phyloP scores from a whole-genome alignment of 2,329 filamentous ascomycete species.

The Xylaria multiplex region DNA sequence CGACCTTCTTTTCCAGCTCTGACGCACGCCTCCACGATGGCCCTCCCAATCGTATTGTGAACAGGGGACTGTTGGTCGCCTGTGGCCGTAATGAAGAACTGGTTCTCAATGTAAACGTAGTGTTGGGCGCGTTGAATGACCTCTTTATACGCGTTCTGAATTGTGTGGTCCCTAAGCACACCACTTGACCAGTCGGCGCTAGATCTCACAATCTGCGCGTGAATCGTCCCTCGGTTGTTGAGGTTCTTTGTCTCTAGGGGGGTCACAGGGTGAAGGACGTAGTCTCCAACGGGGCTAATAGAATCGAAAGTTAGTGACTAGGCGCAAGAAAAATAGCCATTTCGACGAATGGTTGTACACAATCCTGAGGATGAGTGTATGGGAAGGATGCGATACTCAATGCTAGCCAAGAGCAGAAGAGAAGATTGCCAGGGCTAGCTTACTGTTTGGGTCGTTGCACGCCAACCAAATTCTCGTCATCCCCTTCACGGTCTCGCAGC shows the following conservation, averaged over 20 bases:
- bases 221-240: slow-evolving; percentile 75
- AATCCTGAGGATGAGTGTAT: not conserved
- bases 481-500: slow-evolving; percentile 77
- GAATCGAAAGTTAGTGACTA: slow-evolving; percentile 13
- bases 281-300: slow-evolving; percentile 80
- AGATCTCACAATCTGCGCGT: slow-evolving; percentile 87
- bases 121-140: slow-evolving; percentile 89
- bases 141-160: slow-evolving; percentile 87
- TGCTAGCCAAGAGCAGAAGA: not conserved
- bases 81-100: slow-evolving; percentile 97
- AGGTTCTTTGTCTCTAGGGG: slow-evolving; percentile 73
- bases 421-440: not conserved
- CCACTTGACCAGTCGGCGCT: slow-evolving; percentile 95
- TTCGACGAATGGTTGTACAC: not conserved
- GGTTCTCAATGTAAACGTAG: slow-evolving; percentile 97
- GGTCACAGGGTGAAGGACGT: slow-evolving; percentile 80
- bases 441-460: slow-evolving; percentile 85
- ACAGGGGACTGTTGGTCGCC: slow-evolving; percentile 87
- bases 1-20: slow-evolving; percentile 81
- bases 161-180: slow-evolving; percentile 83
- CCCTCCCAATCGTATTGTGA: slow-evolving; percentile 84
- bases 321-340: no score
- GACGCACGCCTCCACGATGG: slow-evolving; percentile 91
- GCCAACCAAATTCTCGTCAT: slow-evolving; percentile 85
- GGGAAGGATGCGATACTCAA: not conserved